Evolutionary conservation across 106 monocot genomes (phyloP).

Genomic region (Gastrodia elata): DNA sequence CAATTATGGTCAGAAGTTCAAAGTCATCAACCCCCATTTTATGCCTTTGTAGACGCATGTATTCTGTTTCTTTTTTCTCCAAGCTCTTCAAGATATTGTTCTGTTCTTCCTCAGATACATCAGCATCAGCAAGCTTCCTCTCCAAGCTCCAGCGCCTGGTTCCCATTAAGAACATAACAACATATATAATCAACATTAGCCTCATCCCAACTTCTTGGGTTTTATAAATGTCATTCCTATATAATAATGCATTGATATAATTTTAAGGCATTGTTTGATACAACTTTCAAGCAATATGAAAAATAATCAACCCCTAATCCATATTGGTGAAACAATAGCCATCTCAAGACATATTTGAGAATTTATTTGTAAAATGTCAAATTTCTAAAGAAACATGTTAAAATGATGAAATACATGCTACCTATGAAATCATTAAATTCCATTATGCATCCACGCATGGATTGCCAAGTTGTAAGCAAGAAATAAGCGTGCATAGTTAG

Average conservation of each 20-base stretch:
- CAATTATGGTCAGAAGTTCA: slow-evolving; percentile 65
- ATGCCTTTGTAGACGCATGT: slow-evolving; percentile 73
- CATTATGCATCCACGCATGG: not conserved
- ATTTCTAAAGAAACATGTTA: not conserved
- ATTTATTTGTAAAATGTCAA: not conserved
- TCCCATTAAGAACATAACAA: not conserved
- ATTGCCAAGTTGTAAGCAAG: not conserved
- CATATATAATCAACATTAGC: not conserved
- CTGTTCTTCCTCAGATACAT: slow-evolving; percentile 75
- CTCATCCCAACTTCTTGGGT: not conserved
- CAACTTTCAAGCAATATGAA: not conserved
- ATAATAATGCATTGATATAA: not conserved
- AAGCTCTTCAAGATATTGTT: slow-evolving; percentile 57
- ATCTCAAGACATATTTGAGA: not conserved
- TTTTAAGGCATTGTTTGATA: not conserved
- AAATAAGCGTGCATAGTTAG: not conserved
- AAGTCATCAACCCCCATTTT: slow-evolving; percentile 81
- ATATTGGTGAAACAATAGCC: not conserved
- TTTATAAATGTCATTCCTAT: not conserved
- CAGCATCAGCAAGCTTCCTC: slow-evolving; percentile 77
- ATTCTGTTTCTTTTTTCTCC: slow-evolving; percentile 76
- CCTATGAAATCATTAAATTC: not conserved
- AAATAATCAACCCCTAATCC: not conserved
- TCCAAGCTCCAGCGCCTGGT: slow-evolving; percentile 61
- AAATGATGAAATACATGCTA: not conserved